Conservation (phyloP, 805 yeast species). For the Crinitomyces ghanaensis region DNA sequence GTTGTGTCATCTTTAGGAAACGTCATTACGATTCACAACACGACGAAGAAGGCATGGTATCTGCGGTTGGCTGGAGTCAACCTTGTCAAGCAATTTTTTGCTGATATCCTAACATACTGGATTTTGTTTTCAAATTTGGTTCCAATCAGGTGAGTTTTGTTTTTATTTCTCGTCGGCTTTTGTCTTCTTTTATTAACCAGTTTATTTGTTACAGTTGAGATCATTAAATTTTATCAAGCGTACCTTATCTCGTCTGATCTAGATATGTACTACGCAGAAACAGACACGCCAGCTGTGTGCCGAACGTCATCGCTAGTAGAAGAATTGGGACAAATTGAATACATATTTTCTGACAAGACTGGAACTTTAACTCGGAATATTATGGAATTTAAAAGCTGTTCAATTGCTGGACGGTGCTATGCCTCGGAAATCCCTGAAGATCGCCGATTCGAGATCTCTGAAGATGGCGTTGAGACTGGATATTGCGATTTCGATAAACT, state of each 20-base stretch:
- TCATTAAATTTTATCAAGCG: slow-evolving; percentile 92
- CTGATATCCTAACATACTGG: slow-evolving; percentile 89
- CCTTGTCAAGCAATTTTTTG: slow-evolving; percentile 62
- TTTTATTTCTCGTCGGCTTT: neutral
- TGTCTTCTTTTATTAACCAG: slow-evolving; percentile 3
- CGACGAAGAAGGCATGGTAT: slow-evolving; percentile 46
- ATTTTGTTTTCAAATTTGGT: slow-evolving; percentile 90
- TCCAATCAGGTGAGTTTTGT: slow-evolving; percentile 56
- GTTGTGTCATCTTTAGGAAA: slow-evolving; percentile 82
- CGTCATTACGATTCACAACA: slow-evolving; percentile 54
- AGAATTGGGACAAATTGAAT: slow-evolving; percentile 93
- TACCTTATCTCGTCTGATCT: slow-evolving; percentile 86
- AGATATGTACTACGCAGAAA: slow-evolving; percentile 77
- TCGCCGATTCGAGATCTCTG: slow-evolving; percentile 51
- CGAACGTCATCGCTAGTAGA: slow-evolving; percentile 93
- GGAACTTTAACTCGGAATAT: slow-evolving; percentile 93
- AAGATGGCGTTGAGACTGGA: slow-evolving; percentile 76
- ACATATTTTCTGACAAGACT: slow-evolving; percentile 92
- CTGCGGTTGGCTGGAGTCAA: slow-evolving; percentile 57
- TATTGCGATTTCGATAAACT: slow-evolving; percentile 60
- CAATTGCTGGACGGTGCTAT: slow-evolving; percentile 87
- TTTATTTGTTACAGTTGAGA: slow-evolving; percentile 88
- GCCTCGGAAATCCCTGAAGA: slow-evolving; percentile 89
- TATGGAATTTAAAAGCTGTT: slow-evolving; percentile 91
- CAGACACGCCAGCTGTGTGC: slow-evolving; percentile 91